Evolutionary conservation across 192 early-diverging fungal species (phyloP).

Genomic region (Lunasporangiospora selenospora): DNA sequence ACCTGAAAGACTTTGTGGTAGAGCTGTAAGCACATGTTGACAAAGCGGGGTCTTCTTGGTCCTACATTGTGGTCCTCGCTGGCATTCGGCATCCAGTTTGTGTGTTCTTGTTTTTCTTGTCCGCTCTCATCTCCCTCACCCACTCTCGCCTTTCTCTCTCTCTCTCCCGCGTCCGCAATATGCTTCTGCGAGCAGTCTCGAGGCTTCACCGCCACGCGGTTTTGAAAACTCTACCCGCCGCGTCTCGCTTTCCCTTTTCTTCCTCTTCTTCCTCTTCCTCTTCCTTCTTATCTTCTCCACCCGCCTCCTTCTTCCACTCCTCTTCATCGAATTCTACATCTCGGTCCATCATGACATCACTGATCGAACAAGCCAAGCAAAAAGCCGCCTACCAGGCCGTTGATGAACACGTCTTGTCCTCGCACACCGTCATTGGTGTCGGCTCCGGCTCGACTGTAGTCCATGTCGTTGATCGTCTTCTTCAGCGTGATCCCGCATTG

Average conservation of each 20-base stretch:
- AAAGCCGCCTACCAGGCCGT: slow-evolving; percentile 89
- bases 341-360: slow-evolving; percentile 27
- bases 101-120: no score
- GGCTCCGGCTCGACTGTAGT: slow-evolving; percentile 90
- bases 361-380: slow-evolving; percentile 79
- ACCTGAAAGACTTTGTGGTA: no score
- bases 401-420: slow-evolving; percentile 80
- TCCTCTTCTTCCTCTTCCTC: neutral
- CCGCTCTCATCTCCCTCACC: no score
- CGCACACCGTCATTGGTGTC: slow-evolving; percentile 82
- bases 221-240: no score
- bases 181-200: no score
- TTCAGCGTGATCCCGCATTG: slow-evolving; percentile 64
- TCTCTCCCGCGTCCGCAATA: no score
- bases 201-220: no score
- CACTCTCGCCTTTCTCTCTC: no score
- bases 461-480: slow-evolving; percentile 83
- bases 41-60: no score
- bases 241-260: slow-evolving; percentile 1
- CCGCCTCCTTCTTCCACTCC: slow-evolving; percentile 10
- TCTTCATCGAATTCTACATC: slow-evolving; percentile 8
- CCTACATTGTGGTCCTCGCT: no score
- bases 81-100: no score
- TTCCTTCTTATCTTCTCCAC: slow-evolving; percentile 1
- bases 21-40: no score